Evolutionary conservation across 768 basidiomycete species (phyloP), one percentile per base, ranked within the genome.

Genomic region (Trametes gibbosa): DNA sequence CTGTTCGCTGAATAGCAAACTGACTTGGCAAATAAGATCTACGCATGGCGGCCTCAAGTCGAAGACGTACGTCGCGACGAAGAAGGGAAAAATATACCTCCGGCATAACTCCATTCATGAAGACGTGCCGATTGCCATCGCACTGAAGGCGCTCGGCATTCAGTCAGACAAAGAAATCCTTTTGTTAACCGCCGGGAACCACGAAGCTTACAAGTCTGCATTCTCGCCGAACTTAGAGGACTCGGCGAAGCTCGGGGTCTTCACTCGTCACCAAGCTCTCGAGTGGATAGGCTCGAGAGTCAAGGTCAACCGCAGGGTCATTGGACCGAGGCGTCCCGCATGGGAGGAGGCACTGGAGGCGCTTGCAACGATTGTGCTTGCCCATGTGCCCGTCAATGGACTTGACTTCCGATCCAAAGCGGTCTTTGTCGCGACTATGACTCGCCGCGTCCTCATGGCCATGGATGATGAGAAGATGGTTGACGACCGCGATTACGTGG

Each of bases 151-250:
- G 8, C 84, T 99, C 45, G 95, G 96, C 3, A 86, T 97, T 63
- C 92, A 95, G 65, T 95, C 97, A 2, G 96, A 98, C 77, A 98
- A 97, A 74, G 97, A 99, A 70, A 96, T 98, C 45, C 84, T 98
- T 24, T 81, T 98, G 23, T 83, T 98, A 53, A 95, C 93, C 7
- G 94, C 95, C 43, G 97, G 97, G 6, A 90, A 85, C 65, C 89
- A 90, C 37, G 95, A 97, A 61, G 82, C 85, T 10, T 96, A 95
- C 77, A 92, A 88, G 68, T 81, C 80, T 21, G 81, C 87, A 0
- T 98, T 99, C 73, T 86, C 95, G 2, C 84, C 92, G 45, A 97
- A 91, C 69, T 78, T 99, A 17, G 97, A 99, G 73, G 96, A 98
- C 60, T 89, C 95, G 2, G 91, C 95, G 9, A 92, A 90, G 69